phyloP scores from a whole-genome alignment of 805 yeast genomes.

The Nakazawaea sp. region DNA sequence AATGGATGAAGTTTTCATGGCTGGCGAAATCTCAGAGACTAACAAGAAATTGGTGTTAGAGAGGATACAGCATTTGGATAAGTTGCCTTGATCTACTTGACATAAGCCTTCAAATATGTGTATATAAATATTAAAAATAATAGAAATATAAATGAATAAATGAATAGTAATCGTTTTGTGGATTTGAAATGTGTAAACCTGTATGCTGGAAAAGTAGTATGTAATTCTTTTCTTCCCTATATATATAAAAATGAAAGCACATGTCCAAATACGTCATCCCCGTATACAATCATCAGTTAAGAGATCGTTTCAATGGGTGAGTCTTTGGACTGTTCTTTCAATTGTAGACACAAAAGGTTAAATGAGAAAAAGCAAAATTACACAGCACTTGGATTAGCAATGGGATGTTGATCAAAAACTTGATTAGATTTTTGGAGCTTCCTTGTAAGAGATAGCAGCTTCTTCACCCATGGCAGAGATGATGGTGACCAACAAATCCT shows the following conservation, averaged over 20 bases:
- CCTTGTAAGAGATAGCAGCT: slow-evolving; percentile 98
- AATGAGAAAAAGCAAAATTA: no score
- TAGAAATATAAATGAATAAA: slow-evolving; percentile 1
- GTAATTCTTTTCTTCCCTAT: no score
- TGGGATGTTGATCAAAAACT: no score
- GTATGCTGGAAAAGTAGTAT: no score
- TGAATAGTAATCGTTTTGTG: slow-evolving; percentile 3
- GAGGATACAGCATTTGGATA: slow-evolving; percentile 59
- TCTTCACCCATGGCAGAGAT: slow-evolving; percentile 99
- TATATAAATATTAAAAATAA: slow-evolving; percentile 4
- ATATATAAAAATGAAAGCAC: no score
- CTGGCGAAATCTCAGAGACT: slow-evolving; percentile 88
- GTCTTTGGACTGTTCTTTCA: no score
- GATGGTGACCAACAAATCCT: slow-evolving; percentile 94
- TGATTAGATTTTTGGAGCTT: slow-evolving; percentile 74
- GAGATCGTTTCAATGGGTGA: no score
- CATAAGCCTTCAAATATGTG: not conserved
- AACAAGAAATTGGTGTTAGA: slow-evolving; percentile 62
- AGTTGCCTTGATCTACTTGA: slow-evolving; percentile 32
- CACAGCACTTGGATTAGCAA: no score
- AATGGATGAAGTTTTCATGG: slow-evolving; percentile 80
- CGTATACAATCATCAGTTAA: no score
- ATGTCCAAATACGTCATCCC: no score
- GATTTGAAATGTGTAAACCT: not conserved
- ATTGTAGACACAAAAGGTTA: no score